A percentile compares a stretch with the other conserved stretches of the same genome.
These are phyloP conservation scores for Amaranthus tricolor DNA, from an alignment of 179 eudicot genomes.

Conservation along the genomic window DNA sequence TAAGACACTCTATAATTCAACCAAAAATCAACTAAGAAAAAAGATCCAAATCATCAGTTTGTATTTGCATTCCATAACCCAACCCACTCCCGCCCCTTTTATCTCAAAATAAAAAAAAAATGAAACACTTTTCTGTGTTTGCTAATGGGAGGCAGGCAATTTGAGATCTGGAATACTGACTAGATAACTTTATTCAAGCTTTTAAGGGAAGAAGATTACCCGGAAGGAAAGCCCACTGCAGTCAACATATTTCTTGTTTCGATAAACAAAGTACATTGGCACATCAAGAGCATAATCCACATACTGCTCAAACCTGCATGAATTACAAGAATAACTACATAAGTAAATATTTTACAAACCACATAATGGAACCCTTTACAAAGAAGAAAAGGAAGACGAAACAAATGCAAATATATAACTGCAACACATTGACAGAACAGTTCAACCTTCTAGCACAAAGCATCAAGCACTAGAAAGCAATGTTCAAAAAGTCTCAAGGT, in stretches of 20 bases:
- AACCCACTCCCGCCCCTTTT: not conserved
- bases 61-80: not conserved
- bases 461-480: no score
- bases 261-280: constrained; percentile 93
- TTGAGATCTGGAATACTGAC: not conserved
- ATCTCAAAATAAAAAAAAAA: not conserved
- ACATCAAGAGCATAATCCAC: constrained; percentile 98
- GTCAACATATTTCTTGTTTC: constrained; percentile 76
- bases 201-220: constrained; percentile 42
- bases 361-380: not conserved
- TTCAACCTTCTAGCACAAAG: not conserved
- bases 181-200: not conserved
- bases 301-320: constrained; percentile 84
- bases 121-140: not conserved
- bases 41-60: not conserved
- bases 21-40: not conserved
- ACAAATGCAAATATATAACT: not conserved
- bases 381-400: not conserved
- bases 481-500: no score
- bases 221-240: constrained; percentile 90
- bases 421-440: not conserved
- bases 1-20: not conserved
- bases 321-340: constrained; percentile 10
- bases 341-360: constrained; percentile 1
- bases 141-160: not conserved